phyloP scores from a whole-genome alignment of 202 grass and related monocot species.

The Panicum virgatum region DNA sequence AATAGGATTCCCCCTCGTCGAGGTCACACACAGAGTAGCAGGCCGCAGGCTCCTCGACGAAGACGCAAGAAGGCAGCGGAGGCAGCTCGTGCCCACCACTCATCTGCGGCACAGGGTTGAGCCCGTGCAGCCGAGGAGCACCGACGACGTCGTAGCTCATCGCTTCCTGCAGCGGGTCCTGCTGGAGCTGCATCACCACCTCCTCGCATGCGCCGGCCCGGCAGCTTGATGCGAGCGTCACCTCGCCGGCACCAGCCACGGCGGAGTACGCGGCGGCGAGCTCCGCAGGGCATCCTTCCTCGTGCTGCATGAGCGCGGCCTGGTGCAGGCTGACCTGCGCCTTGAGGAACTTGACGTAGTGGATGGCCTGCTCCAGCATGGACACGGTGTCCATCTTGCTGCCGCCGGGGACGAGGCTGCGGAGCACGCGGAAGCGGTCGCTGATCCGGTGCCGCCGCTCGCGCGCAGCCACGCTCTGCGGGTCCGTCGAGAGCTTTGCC shows the following conservation, averaged over 20 bases:
- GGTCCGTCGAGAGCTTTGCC: conserved; percentile 80
- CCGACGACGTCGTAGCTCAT: conserved; percentile 7
- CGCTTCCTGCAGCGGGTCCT: neutral
- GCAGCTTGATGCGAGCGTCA: neutral
- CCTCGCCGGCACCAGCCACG: neutral
- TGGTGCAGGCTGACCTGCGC: conserved; percentile 85
- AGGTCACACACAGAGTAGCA: conserved; percentile 48
- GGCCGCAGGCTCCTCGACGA: conserved; percentile 29
- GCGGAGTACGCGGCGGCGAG: neutral
- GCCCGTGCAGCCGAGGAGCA: conserved; percentile 18
- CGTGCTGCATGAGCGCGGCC: conserved; percentile 59
- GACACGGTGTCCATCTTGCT: conserved; percentile 98
- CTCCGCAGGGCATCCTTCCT: conserved; percentile 34
- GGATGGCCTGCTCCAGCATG: conserved; percentile 97
- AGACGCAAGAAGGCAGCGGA: conserved; percentile 52
- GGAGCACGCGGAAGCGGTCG: conserved; percentile 87
- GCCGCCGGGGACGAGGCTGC: conserved; percentile 85
- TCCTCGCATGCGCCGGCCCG: neutral
- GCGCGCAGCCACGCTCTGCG: conserved; percentile 92
- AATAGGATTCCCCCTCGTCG: conserved; percentile 48
- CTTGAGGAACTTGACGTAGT: conserved; percentile 99
- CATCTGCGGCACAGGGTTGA: conserved; percentile 40
- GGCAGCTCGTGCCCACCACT: conserved; percentile 48
- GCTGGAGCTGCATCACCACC: conserved; percentile 16
- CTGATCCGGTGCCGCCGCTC: conserved; percentile 87